Evolutionary conservation across 169 alveolate species (phyloP).

Genomic region (Cryptosporidium sp.): DNA sequence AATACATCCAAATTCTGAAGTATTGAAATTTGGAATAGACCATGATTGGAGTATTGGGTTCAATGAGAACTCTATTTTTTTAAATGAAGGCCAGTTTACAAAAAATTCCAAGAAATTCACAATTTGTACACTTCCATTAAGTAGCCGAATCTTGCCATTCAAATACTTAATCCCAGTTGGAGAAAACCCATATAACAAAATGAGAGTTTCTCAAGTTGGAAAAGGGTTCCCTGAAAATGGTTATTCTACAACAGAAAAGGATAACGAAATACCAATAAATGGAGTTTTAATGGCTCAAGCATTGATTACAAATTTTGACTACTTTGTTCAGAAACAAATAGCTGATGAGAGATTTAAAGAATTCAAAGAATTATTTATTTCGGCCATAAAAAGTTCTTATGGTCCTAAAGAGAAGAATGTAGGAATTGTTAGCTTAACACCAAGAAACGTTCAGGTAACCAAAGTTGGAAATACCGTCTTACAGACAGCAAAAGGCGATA

Average conservation of each 20-base stretch:
- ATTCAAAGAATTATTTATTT: conserved; percentile 29
- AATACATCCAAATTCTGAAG: conserved; percentile 36
- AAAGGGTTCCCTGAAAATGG: conserved; percentile 47
- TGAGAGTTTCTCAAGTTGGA: conserved; percentile 28
- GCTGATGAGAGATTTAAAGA: conserved; percentile 51
- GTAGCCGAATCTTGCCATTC: background rate
- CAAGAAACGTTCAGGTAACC: conserved; percentile 40
- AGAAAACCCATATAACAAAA: conserved; percentile 3
- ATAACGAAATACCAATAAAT: conserved; percentile 21
- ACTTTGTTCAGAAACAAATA: conserved; percentile 45
- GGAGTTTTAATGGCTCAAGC: conserved; percentile 49
- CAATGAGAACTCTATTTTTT: conserved; percentile 20
- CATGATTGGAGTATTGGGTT: conserved; percentile 64
- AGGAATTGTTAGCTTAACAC: conserved; percentile 36
- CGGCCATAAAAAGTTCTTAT: conserved; percentile 39
- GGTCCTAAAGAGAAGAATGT: conserved; percentile 12
- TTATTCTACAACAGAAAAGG: conserved; percentile 27
- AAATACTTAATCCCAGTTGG: conserved; percentile 2
- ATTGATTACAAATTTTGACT: conserved; percentile 49
- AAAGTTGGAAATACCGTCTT: conserved; percentile 41
- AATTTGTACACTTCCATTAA: conserved; percentile 6
- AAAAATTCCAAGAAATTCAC: conserved; percentile 1
- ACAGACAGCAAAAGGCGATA: conserved; percentile 58
- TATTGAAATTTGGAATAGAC: background rate
- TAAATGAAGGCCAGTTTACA: conserved; percentile 11